phyloP scores from a whole-genome alignment of 768 basidiomycete species.

The Macrolepiota fuliginosa region DNA sequence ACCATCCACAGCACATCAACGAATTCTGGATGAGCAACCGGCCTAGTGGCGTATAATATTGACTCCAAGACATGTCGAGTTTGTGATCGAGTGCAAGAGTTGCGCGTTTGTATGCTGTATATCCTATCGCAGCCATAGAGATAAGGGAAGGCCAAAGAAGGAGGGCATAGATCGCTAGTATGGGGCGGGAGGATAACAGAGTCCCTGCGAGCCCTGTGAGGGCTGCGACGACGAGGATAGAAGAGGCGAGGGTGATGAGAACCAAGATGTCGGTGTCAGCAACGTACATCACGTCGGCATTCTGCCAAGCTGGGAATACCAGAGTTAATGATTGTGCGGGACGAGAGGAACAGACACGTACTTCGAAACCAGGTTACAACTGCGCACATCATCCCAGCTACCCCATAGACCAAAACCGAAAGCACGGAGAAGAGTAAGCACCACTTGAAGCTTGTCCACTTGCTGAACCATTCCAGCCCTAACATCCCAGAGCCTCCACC shows the following conservation, averaged over 20 bases:
- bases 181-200: too few relatives aligned
- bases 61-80: constrained; percentile 52
- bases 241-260: too few relatives aligned
- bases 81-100: constrained; percentile 63
- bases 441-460: constrained; percentile 70
- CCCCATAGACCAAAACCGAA: constrained; percentile 53
- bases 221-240: too few relatives aligned
- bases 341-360: constrained; percentile 33
- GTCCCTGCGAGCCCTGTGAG: too few relatives aligned
- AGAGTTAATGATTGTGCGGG: too few relatives aligned
- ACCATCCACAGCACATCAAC: constrained; percentile 66
- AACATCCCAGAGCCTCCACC: background rate
- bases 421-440: constrained; percentile 52
- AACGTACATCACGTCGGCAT: too few relatives aligned
- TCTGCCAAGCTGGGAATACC: too few relatives aligned
- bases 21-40: constrained; percentile 60
- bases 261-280: too few relatives aligned
- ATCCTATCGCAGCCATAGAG: constrained; percentile 58
- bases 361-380: constrained; percentile 61
- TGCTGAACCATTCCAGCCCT: background rate
- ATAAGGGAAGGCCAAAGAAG: constrained; percentile 63
- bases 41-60: constrained; percentile 24
- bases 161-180: constrained; percentile 55
- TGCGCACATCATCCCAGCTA: constrained; percentile 46
- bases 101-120: constrained; percentile 59